Evolutionary conservation across 2,329 filamentous ascomycete genomes (phyloP).

Genomic region (Leptographium galeiforme): DNA sequence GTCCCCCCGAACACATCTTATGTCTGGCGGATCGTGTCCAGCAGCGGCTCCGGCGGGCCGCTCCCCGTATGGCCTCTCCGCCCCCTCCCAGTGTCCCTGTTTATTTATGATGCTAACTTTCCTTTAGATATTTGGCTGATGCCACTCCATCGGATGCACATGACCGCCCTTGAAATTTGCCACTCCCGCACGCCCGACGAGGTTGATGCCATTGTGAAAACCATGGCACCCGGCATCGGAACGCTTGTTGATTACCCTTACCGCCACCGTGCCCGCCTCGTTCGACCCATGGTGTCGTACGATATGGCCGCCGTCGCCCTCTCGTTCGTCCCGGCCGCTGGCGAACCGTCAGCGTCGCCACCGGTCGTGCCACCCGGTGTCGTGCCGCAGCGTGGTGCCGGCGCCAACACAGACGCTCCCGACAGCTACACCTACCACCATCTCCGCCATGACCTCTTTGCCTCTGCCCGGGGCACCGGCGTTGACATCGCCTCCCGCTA

Average conservation of each 20-base stretch:
- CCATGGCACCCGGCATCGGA: constrained; percentile 36
- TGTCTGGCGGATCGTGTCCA: constrained; percentile 58
- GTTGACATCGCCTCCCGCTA: constrained; percentile 68
- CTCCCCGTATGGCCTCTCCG: constrained; percentile 15
- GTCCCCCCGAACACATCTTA: constrained; percentile 61
- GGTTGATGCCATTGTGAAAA: constrained; percentile 47
- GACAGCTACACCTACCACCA: constrained; percentile 83
- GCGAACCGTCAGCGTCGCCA: constrained; percentile 35
- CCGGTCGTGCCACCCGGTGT: constrained; percentile 20
- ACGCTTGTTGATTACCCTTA: constrained; percentile 48
- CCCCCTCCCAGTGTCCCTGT: neutral
- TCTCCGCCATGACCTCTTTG: constrained; percentile 65
- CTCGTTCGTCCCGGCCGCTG: constrained; percentile 70
- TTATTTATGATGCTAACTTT: neutral
- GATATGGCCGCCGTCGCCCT: constrained; percentile 77
- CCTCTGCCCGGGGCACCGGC: constrained; percentile 44
- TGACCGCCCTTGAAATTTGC: constrained; percentile 75
- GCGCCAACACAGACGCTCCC: constrained; percentile 11
- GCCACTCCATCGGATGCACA: constrained; percentile 64
- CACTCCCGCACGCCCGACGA: constrained; percentile 61
- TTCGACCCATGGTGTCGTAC: constrained; percentile 72
- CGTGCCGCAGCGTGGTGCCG: too few species aligned
- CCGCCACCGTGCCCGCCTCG: constrained; percentile 55
- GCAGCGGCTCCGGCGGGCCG: constrained; percentile 44
- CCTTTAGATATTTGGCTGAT: constrained; percentile 57